These are phyloP conservation scores for Cyberlindnera mrakii DNA, from an alignment of 805 yeast genomes.

Conservation along the genomic window DNA sequence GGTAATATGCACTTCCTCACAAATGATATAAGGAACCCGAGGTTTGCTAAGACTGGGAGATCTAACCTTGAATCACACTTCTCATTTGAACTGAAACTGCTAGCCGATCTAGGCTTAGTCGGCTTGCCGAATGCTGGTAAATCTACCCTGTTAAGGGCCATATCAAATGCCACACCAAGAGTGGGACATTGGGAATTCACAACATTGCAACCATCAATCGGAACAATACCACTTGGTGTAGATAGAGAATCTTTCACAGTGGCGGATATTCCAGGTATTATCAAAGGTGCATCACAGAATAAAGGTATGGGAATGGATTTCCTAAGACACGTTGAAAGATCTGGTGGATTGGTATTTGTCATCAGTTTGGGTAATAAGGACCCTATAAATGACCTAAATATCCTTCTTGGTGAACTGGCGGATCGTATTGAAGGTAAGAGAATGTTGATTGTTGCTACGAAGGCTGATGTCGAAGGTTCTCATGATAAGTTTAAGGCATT, in stretches of 20 bases:
- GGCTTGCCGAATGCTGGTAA: conserved; percentile 98
- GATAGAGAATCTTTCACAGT: conserved; percentile 72
- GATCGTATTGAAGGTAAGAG: conserved; percentile 54
- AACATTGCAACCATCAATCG: conserved; percentile 85
- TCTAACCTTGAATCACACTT: conserved; percentile 59
- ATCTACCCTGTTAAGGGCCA: conserved; percentile 79
- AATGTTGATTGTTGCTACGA: conserved; percentile 82
- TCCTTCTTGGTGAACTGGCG: conserved; percentile 69
- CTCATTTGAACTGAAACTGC: conserved; percentile 74
- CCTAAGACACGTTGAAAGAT: conserved; percentile 85
- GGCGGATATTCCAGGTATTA: conserved; percentile 96
- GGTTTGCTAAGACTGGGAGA: conserved; percentile 81
- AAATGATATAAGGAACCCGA: conserved; percentile 76
- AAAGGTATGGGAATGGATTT: conserved; percentile 94
- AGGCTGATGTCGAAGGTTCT: conserved; percentile 71
- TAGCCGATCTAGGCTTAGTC: conserved; percentile 91
- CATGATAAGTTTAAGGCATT: conserved; percentile 42
- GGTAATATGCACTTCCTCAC: conserved; percentile 96
- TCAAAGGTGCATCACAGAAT: conserved; percentile 78
- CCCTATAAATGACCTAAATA: conserved; percentile 61
- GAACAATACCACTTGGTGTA: conserved; percentile 68
- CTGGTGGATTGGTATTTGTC: conserved; percentile 85
- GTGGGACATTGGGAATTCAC: conserved; percentile 98
- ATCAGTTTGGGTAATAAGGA: conserved; percentile 62
- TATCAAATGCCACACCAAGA: conserved; percentile 82